Conservation (phyloP, 176 grass and related monocot species). For the Phoenix dactylifera region DNA sequence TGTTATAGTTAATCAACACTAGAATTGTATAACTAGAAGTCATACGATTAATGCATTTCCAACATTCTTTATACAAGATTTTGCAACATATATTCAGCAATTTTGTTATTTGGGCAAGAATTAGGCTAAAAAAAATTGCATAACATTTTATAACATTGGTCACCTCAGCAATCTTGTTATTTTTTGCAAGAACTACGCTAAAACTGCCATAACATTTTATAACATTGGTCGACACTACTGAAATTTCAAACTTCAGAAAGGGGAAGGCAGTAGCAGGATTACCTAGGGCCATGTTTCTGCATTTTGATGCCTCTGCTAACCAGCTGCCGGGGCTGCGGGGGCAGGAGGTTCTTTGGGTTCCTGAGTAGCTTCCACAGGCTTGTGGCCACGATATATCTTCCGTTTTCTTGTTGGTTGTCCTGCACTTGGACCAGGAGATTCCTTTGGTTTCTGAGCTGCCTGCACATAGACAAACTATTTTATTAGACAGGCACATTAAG, state of each 20-base stretch:
- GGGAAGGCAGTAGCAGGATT: too few species aligned
- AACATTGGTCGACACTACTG: too few species aligned
- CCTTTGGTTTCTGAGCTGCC: slow-evolving; percentile 62
- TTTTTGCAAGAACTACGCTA: not conserved
- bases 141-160: too few species aligned
- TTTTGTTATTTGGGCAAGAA: too few species aligned
- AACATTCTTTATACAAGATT: too few species aligned
- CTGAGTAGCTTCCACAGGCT: slow-evolving; percentile 42
- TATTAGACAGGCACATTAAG: not conserved
- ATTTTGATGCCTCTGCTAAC: slow-evolving; percentile 24
- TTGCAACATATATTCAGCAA: too few species aligned
- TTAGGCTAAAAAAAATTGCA: too few species aligned
- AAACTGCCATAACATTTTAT: too few species aligned
- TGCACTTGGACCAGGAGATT: slow-evolving; percentile 27
- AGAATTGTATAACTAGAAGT: too few species aligned
- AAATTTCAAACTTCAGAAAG: too few species aligned
- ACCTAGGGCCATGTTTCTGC: not conserved
- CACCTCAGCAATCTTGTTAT: not conserved
- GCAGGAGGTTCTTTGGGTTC: slow-evolving; percentile 39
- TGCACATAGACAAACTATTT: slow-evolving; percentile 25
- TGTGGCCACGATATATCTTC: slow-evolving; percentile 49
- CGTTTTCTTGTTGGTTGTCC: slow-evolving; percentile 53
- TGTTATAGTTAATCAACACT: too few species aligned
- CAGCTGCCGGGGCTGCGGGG: slow-evolving; percentile 31
- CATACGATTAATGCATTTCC: too few species aligned